phyloP scores from a whole-genome alignment of 192 early-diverging fungal genomes.

The Coemansia biformis region DNA sequence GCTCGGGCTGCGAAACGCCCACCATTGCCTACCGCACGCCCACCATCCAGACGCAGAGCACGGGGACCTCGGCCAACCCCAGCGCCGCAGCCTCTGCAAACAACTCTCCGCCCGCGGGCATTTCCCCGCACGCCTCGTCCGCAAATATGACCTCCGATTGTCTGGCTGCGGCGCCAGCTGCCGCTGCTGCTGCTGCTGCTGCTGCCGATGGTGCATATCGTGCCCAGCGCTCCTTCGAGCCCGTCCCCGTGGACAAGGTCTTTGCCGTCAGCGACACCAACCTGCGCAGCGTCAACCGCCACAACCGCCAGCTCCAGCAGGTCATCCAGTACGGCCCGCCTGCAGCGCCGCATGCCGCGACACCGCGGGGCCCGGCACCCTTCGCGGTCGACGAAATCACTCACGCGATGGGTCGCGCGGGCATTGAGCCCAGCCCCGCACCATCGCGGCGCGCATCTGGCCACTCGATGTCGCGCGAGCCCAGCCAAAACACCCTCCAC shows the following conservation, averaged over 20 bases:
- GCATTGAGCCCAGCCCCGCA: too few species aligned
- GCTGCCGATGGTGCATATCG: constrained; percentile 13
- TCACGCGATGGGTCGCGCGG: too few species aligned
- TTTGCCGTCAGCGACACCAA: constrained; percentile 40
- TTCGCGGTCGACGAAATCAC: too few species aligned
- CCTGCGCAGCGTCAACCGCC: constrained; percentile 35
- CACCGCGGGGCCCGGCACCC: too few species aligned
- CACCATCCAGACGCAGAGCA: constrained; percentile 28
- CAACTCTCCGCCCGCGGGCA: constrained; percentile 27
- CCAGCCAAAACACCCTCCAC: constrained; percentile 39
- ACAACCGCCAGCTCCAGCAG: constrained; percentile 25
- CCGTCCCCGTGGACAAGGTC: constrained; percentile 36
- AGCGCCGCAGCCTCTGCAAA: constrained; percentile 22
- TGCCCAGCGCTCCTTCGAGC: constrained; percentile 44
- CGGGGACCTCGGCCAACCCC: constrained; percentile 18
- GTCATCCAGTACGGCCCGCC: constrained; percentile 16
- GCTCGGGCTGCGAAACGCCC: constrained; percentile 32
- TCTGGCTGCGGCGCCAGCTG: neutral
- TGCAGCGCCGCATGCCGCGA: too few species aligned
- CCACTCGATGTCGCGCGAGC: constrained; percentile 36
- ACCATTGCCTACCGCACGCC: constrained; percentile 48
- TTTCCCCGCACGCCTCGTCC: constrained; percentile 20
- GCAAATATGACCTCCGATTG: constrained; percentile 15
- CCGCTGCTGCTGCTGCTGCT: too few species aligned
- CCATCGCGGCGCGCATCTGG: constrained; percentile 1